phyloP scores from a whole-genome alignment of 768 basidiomycete genomes.

The Mycena floridula region DNA sequence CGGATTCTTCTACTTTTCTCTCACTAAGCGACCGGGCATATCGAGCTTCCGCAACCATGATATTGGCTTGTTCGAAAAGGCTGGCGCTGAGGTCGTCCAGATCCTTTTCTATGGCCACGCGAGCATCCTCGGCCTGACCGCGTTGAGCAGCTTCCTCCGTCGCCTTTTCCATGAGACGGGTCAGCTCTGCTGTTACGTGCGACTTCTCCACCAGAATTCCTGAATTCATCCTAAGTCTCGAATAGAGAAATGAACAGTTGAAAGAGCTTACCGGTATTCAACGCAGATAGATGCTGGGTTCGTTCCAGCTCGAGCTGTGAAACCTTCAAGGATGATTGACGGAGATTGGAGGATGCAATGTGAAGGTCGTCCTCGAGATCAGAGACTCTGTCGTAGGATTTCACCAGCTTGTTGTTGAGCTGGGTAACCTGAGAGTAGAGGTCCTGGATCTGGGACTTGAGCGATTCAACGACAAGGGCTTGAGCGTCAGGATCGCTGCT shows the following conservation, averaged over 20 bases:
- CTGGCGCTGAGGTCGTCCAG: constrained; percentile 89
- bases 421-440: constrained; percentile 85
- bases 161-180: constrained; percentile 89
- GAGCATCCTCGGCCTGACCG: constrained; percentile 84
- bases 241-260: no score
- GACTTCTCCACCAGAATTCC: constrained; percentile 88
- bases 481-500: no score
- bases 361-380: constrained; percentile 90
- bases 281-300: constrained; percentile 78
- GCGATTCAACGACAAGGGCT: background rate
- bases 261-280: no score
- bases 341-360: constrained; percentile 51
- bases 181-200: constrained; percentile 88
- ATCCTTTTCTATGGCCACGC: constrained; percentile 83
- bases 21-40: constrained; percentile 59
- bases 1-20: constrained; percentile 69
- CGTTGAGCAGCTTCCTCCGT: constrained; percentile 90
- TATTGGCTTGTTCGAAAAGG: constrained; percentile 90
- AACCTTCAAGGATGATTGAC: constrained; percentile 57
- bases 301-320: constrained; percentile 81
- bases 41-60: constrained; percentile 95
- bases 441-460: constrained; percentile 34
- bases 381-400: constrained; percentile 86
- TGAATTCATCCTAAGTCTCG: no score
- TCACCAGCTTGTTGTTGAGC: constrained; percentile 89